Conservation (phyloP, 129 eudicot species). For the Oenanthe sinensis region DNA sequence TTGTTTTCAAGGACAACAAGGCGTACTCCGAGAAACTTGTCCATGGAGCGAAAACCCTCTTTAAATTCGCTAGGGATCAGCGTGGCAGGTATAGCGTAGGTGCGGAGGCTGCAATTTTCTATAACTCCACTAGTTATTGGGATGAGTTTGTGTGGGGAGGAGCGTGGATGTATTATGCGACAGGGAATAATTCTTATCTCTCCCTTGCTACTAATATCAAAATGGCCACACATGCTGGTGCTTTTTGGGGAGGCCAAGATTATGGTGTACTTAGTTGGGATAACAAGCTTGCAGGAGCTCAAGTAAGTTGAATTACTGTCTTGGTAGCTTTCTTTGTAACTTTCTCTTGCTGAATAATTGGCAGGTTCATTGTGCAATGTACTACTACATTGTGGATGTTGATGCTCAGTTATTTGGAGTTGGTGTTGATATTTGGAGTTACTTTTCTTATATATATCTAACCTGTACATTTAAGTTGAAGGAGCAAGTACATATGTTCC, state of each 20-base stretch:
- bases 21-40: slow-evolving; percentile 86
- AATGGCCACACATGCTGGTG: slow-evolving; percentile 86
- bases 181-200: slow-evolving; percentile 75
- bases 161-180: slow-evolving; percentile 90
- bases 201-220: slow-evolving; percentile 66
- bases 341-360: not conserved
- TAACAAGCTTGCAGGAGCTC: slow-evolving; percentile 90
- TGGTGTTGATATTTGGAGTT: not conserved
- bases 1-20: slow-evolving; percentile 89
- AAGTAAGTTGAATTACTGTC: slow-evolving; percentile 38
- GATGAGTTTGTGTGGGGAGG: slow-evolving; percentile 94
- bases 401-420: not conserved
- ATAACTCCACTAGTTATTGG: slow-evolving; percentile 80
- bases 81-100: slow-evolving; percentile 76
- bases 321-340: not conserved
- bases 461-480: not conserved
- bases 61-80: slow-evolving; percentile 56
- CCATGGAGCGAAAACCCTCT: slow-evolving; percentile 89
- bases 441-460: not conserved
- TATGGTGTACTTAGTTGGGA: slow-evolving; percentile 97
- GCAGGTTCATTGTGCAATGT: not conserved
- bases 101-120: slow-evolving; percentile 59
- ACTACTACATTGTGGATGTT: not conserved
- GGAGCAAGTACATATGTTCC: not conserved
- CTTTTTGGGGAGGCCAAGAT: slow-evolving; percentile 93